These are phyloP conservation scores for Daldinia vernicosa DNA, from an alignment of 495 filamentous ascomycete genomes.

Conservation along the genomic window DNA sequence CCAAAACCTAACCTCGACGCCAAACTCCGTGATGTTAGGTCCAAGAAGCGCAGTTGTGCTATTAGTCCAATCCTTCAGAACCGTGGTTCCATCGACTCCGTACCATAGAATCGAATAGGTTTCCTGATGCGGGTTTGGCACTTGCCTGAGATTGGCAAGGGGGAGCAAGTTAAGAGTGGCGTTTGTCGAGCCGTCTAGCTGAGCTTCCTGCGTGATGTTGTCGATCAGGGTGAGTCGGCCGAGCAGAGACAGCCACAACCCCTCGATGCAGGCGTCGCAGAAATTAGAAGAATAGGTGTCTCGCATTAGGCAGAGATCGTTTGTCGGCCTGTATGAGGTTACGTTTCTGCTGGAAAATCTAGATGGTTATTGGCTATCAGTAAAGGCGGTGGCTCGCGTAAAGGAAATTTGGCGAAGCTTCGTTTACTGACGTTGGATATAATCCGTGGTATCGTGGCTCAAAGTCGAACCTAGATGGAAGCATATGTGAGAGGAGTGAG, in stretches of 20 bases:
- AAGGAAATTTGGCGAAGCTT: background rate
- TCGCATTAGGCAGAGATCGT: constrained; percentile 40
- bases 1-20: constrained; percentile 38
- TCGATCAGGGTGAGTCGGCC: constrained; percentile 29
- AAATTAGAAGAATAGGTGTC: constrained; percentile 35
- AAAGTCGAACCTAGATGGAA: constrained; percentile 31
- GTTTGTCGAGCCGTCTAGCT: constrained; percentile 28
- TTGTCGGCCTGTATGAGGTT: constrained; percentile 41
- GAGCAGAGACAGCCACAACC: constrained; percentile 40
- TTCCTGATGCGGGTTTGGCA: constrained; percentile 30
- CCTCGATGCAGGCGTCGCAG: constrained; percentile 40
- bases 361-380: background rate
- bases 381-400: background rate
- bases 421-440: constrained; percentile 41
- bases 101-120: constrained; percentile 40
- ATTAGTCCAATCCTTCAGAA: constrained; percentile 38
- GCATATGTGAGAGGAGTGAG: background rate
- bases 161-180: constrained; percentile 38
- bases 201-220: constrained; percentile 29
- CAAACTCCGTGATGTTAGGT: constrained; percentile 22
- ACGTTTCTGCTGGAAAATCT: constrained; percentile 35
- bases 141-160: constrained; percentile 34
- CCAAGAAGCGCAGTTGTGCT: constrained; percentile 32
- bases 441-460: constrained; percentile 34
- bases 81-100: constrained; percentile 22